A percentile compares a stretch with the other conserved stretches of the same genome.
Conservation (phyloP, 225 moss, liverwort and hornwort species). For the Antitrichia curtipendula region DNA sequence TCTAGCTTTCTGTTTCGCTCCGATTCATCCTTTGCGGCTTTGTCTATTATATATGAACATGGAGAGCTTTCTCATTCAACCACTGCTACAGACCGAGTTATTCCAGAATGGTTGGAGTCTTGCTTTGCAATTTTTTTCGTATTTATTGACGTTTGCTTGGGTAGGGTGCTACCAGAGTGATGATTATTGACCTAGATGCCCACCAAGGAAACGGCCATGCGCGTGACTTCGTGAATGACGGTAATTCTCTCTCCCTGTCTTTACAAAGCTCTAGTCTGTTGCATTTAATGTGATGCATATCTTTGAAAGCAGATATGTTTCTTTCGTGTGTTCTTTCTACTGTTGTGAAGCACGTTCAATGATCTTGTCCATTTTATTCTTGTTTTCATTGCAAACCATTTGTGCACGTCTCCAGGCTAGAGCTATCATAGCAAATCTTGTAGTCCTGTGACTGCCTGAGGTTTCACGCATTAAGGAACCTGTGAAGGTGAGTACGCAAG, state of each 20-base stretch:
- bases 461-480: neutral
- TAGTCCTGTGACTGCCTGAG: neutral
- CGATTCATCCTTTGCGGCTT: neutral
- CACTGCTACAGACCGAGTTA: neutral
- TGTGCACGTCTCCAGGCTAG: neutral
- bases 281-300: neutral
- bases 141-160: neutral
- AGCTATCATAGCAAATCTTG: neutral
- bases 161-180: constrained; percentile 46
- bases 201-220: constrained; percentile 99
- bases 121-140: neutral
- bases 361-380: neutral
- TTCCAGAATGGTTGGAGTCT: neutral
- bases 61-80: neutral
- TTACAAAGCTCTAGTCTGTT: neutral
- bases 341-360: neutral
- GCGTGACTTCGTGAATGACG: constrained; percentile 68
- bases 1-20: neutral
- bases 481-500: neutral
- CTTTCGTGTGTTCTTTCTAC: neutral
- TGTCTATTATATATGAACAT: neutral
- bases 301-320: neutral
- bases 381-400: neutral
- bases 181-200: constrained; percentile 97
- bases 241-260: constrained; percentile 6